These are phyloP conservation scores for Candida glucosophila DNA, from an alignment of 1,139 yeast species.

Conservation along the genomic window DNA sequence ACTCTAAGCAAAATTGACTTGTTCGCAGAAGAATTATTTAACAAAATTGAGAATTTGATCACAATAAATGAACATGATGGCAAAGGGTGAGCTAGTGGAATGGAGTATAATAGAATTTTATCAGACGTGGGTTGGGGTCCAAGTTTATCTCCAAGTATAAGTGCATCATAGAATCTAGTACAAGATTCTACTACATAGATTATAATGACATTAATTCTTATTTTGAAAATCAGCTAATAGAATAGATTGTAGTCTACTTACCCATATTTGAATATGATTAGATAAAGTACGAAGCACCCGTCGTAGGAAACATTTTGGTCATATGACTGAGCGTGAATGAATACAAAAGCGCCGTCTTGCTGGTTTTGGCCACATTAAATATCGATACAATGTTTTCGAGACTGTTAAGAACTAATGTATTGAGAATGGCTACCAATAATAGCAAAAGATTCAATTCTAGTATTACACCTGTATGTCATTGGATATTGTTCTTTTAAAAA, in stretches of 20 bases:
- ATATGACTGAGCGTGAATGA: too few species aligned
- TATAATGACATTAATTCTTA: too few species aligned
- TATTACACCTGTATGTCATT: slow-evolving; percentile 37
- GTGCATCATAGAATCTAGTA: too few species aligned
- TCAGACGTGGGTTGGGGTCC: slow-evolving; percentile 3
- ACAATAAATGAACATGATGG: slow-evolving; percentile 11
- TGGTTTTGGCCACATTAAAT: not conserved
- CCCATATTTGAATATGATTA: too few species aligned
- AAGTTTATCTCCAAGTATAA: not conserved
- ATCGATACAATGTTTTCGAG: slow-evolving; percentile 16
- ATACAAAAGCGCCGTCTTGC: not conserved
- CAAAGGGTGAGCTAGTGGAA: slow-evolving; percentile 3
- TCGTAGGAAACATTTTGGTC: too few species aligned
- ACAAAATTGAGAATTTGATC: slow-evolving; percentile 16
- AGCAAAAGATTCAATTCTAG: slow-evolving; percentile 31
- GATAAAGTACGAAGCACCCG: too few species aligned
- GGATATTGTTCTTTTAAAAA: too few species aligned
- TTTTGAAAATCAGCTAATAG: too few species aligned
- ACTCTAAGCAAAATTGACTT: slow-evolving; percentile 23
- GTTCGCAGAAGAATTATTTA: slow-evolving; percentile 20
- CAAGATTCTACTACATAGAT: too few species aligned
- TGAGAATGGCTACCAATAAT: slow-evolving; percentile 16
- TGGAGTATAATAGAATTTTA: slow-evolving; percentile 4
- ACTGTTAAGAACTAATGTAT: slow-evolving; percentile 13
- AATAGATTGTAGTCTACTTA: too few species aligned